Percentiles rank a stretch among this genome's conserved stretches.
These are phyloP conservation scores for Ceratocystis alfenasii DNA, from an alignment of 2,329 filamentous ascomycete species.

Conservation along the genomic window DNA sequence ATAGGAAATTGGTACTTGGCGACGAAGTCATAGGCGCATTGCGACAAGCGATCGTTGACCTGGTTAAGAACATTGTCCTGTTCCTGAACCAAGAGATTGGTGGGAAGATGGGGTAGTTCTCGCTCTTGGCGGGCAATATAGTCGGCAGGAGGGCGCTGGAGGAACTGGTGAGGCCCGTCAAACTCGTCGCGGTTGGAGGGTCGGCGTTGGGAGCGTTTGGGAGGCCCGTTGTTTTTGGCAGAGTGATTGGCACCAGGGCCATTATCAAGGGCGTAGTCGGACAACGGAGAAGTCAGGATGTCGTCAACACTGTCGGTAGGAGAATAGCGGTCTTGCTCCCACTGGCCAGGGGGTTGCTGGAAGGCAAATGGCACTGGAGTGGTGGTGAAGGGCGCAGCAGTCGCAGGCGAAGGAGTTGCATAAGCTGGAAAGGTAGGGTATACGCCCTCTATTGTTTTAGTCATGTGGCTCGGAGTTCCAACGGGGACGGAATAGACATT, in stretches of 20 bases:
- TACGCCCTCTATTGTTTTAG: conserved; percentile 24
- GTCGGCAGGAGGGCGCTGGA: conserved; percentile 58
- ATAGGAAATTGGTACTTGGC: conserved; percentile 87
- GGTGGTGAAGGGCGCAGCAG: conserved; percentile 21
- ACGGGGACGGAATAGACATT: conserved; percentile 21
- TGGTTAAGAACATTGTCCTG: conserved; percentile 69
- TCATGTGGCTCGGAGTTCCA: conserved; percentile 24
- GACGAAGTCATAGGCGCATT: conserved; percentile 81
- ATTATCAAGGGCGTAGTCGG: conserved; percentile 49
- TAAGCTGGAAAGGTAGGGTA: conserved; percentile 34
- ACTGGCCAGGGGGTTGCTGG: conserved; percentile 27
- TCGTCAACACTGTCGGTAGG: conserved; percentile 48
- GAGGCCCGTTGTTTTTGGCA: conserved; percentile 23
- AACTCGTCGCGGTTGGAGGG: conserved; percentile 80
- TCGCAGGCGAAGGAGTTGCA: conserved; percentile 33
- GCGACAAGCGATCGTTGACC: conserved; percentile 74
- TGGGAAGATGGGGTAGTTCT: conserved; percentile 69
- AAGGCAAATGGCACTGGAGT: conserved; percentile 20
- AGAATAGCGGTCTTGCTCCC: conserved; percentile 42
- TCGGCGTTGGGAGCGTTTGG: conserved; percentile 49
- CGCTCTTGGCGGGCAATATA: conserved; percentile 66
- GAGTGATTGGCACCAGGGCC: conserved; percentile 33
- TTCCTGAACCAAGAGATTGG: conserved; percentile 70
- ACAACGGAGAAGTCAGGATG: conserved; percentile 45
- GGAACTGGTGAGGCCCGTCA: conserved; percentile 72